Evolutionary conservation across 2,329 filamentous ascomycete species (phyloP), one percentile per base, ranked within the genome.

Genomic region (Aspergillus novofumigatus): DNA sequence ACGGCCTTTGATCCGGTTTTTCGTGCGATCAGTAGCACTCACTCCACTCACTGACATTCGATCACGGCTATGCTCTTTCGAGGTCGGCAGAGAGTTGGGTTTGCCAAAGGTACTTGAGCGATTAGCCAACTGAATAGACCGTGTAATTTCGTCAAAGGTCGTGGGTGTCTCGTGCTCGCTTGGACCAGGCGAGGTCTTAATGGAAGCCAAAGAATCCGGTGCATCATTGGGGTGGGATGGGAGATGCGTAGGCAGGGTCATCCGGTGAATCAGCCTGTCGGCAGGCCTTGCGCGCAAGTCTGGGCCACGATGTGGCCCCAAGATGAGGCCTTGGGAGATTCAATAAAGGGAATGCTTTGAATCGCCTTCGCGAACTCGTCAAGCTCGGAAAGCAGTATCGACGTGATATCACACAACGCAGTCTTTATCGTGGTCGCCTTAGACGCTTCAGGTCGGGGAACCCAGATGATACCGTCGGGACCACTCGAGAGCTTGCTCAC

Each of bases 401-500:
- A 88, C 3, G 89, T 90, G 55, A 92, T 83, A 70, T 91, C 87
- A 68, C 89, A 91, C 83, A 93, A 87, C 67, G 90, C 81, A 0
- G 88, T 90, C 75, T 90, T 91, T 72, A 92, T 86, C 1, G 91
- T 94, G 1, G 91, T 94, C 51, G 85, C 83, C 67, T 86, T 90
- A 49, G 86, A 89, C 28, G 85, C 79, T 56, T 87, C 82, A 21
- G 78, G 77, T 0, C 87, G 84, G 17, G 91, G 92, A 26, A 96
- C 83, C 42, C 85, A 81, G 49, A 87, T 79, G 44, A 94, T 83
- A 50, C 87, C 89, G 63, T 91, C 85, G 2, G 81, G 80, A 10
- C 68, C 74, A 67, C 68, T 72, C 28, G 85, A 83, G 48, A 88
- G 77, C 23, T 81, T 81, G 17, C 84, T 75, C 2, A 80, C 76